A percentile compares a stretch with the other conserved stretches of the same genome.
These are phyloP conservation scores for Daldinia decipiens DNA, from an alignment of 495 filamentous ascomycete genomes.

Conservation along the genomic window DNA sequence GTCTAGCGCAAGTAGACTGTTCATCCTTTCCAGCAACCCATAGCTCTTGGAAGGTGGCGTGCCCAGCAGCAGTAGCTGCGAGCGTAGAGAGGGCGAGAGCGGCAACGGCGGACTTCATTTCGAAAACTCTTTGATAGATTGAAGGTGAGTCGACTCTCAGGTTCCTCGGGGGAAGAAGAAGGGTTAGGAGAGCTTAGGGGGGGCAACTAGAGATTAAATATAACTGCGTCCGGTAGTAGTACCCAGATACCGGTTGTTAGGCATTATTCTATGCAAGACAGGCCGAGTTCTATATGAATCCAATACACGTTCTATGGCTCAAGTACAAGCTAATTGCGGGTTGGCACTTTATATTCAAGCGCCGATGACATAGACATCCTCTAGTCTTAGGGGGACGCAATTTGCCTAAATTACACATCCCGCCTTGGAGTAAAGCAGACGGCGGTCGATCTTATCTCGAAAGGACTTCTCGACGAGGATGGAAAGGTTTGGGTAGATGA, in stretches of 20 bases:
- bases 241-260: slow-evolving; percentile 3
- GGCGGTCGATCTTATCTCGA: slow-evolving; percentile 34
- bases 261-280: slow-evolving; percentile 18
- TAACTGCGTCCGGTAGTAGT: neutral
- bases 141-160: neutral
- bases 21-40: slow-evolving; percentile 61
- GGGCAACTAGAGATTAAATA: slow-evolving; percentile 15
- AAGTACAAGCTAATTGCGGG: slow-evolving; percentile 1
- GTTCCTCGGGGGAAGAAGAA: slow-evolving; percentile 2
- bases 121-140: neutral
- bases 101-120: slow-evolving; percentile 29
- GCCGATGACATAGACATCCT: slow-evolving; percentile 21
- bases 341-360: slow-evolving; percentile 15
- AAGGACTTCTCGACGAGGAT: slow-evolving; percentile 19
- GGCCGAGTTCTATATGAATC: slow-evolving; percentile 35
- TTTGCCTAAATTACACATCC: slow-evolving; percentile 41
- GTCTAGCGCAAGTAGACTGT: slow-evolving; percentile 54
- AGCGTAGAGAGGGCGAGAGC: slow-evolving; percentile 16
- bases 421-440: slow-evolving; percentile 19
- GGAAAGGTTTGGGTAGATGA: slow-evolving; percentile 29
- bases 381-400: slow-evolving; percentile 17
- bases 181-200: neutral
- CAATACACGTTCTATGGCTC: slow-evolving; percentile 19
- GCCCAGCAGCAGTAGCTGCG: slow-evolving; percentile 50
- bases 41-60: slow-evolving; percentile 64